Evolutionary conservation across 2,329 filamentous ascomycete species (phyloP).

Genomic region (Fusarium phyllophilum): DNA sequence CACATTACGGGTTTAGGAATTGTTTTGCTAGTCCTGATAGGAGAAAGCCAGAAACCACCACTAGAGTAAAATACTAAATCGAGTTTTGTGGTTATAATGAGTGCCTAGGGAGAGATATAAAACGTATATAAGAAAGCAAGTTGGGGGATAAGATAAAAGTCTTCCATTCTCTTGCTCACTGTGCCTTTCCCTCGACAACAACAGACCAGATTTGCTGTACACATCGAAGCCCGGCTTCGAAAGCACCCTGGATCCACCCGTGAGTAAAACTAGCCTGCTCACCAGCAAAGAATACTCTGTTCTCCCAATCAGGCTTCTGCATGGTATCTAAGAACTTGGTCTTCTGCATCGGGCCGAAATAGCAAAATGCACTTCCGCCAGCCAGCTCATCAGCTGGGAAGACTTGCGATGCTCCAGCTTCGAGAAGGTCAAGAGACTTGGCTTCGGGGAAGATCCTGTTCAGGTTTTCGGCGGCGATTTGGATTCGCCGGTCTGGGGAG

Average conservation of each 20-base stretch:
- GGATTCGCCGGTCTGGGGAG: not conserved
- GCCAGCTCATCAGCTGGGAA: not conserved
- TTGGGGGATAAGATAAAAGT: no score
- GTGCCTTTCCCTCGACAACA: not conserved
- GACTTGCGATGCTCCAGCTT: not conserved
- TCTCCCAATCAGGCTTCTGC: not conserved
- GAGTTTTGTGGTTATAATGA: no score
- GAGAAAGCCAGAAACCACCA: no score
- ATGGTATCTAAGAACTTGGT: not conserved
- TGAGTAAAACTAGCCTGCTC: constrained; percentile 6
- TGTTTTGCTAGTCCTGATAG: no score
- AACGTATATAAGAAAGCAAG: no score
- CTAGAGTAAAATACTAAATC: no score
- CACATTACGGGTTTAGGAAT: no score
- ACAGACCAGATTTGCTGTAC: constrained; percentile 1
- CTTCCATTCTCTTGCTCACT: not conserved
- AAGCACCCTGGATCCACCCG: not conserved
- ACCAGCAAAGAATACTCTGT: not conserved
- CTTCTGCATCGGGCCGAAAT: not conserved
- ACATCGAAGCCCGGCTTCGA: not conserved
- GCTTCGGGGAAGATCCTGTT: not conserved
- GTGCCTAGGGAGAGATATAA: no score
- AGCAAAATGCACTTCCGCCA: not conserved
- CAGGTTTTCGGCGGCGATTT: not conserved
- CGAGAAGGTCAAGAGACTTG: not conserved